Evolutionary conservation across 495 filamentous ascomycete species (phyloP).

Genomic region (Penicillium fimorum): DNA sequence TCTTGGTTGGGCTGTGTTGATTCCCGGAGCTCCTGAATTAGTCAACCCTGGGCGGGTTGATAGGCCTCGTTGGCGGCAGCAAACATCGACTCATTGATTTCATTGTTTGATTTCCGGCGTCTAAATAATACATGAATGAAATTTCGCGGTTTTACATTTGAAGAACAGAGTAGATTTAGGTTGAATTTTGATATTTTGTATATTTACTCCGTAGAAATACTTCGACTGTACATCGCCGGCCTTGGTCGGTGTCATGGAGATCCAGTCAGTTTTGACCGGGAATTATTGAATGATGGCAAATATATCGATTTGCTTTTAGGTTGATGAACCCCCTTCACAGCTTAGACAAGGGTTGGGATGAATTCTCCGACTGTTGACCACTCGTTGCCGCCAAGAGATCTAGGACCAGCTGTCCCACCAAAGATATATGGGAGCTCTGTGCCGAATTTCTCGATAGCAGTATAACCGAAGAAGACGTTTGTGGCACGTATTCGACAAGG

Average conservation of each 20-base stretch:
- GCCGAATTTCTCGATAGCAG: slow-evolving; percentile 51
- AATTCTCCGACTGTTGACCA: slow-evolving; percentile 21
- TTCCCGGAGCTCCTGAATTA: slow-evolving; percentile 1
- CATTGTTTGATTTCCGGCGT: not conserved
- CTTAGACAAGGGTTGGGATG: not conserved
- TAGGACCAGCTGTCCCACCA: slow-evolving; percentile 49
- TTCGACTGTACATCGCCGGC: not conserved
- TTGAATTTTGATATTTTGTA: not conserved
- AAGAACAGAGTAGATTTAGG: not conserved
- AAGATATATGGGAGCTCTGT: slow-evolving; percentile 58
- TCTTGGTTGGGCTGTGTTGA: slow-evolving; percentile 5
- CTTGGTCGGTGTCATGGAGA: not conserved
- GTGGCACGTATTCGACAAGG: slow-evolving; percentile 54
- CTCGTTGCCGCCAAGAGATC: slow-evolving; percentile 33
- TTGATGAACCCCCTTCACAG: not conserved
- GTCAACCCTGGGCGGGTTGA: slow-evolving; percentile 1
- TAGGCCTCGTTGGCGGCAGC: not conserved
- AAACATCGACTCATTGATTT: not conserved
- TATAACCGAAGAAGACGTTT: slow-evolving; percentile 41
- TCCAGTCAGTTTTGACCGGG: not conserved
- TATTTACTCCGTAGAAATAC: not conserved
- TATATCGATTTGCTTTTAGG: not conserved
- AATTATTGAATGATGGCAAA: not conserved
- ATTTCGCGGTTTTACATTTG: not conserved
- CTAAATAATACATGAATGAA: not conserved